Base-by-base conservation (phyloP, 805 yeast genomes). In the Metschnikowia cerradonensis region DNA sequence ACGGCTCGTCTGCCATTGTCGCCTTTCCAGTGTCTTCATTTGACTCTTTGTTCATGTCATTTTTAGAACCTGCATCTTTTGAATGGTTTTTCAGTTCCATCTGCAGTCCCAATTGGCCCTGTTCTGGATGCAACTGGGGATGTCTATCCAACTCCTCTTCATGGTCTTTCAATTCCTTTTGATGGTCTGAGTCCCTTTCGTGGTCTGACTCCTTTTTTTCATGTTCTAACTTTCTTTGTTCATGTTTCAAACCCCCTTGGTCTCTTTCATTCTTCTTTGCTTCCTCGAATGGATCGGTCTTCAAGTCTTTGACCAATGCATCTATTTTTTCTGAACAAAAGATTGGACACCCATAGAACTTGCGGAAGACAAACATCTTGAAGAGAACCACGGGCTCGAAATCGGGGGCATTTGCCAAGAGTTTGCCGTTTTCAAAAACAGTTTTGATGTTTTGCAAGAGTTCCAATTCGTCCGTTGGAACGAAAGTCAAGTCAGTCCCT, bases 311-410 rank as follows among this genome's bases (percentile, higher is more conserved):
- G 31, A 17, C 11, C 19, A 35, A 14, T 8, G 23, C 7, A 6
- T 30, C 40, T n/a, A 40, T 17, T 33, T 3, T 40, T 26, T 40
- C 22, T 22, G 37, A 20, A 8, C 31, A 36, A 15, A 45, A 19
- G 0, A 58, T 39, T 0, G 61, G 60, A 4, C 55, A 45, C 8
- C 61, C 61, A 19, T 51, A 41, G n/a, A 54, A 47, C 46, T 58
- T 58, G 19, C 60, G 52, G 11, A 51, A 50, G 43, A 58, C 41
- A 39, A 58, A 58, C 52, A 48, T 42, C 31, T 45, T 45, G 42
- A 52, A 56, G 7, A 44, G 47, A 20, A 22, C 31, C 20, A 42
- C 20, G 17, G 45, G 38, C n/a, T 33, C 38, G 6, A 38, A 32
- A 33, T 3, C 8, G 14, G 38, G 15, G 10, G 20, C 31, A 20